Percentiles rank a stretch among this genome's conserved stretches.
phyloP scores from a whole-genome alignment of 306 rosid species.

The Dryas drummondii region DNA sequence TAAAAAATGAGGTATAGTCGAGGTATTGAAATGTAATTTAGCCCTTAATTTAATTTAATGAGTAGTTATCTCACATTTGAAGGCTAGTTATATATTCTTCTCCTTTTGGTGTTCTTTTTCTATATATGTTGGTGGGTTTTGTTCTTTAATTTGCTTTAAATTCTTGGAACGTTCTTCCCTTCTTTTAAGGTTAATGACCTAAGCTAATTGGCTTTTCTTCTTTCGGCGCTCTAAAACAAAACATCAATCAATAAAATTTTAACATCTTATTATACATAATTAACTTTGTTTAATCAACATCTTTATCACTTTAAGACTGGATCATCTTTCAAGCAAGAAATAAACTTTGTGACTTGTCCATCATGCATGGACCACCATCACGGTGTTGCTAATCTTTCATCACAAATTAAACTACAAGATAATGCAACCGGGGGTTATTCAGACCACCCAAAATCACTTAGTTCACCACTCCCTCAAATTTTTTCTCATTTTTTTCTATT shows the following conservation, averaged over 20 bases:
- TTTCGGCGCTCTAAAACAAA: conserved; percentile 68
- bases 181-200: conserved; percentile 45
- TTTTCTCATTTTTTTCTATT: too few species aligned
- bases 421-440: too few species aligned
- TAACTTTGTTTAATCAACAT: background rate
- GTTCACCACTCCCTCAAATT: too few species aligned
- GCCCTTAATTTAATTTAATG: too few species aligned
- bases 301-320: conserved; percentile 3
- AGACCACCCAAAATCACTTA: too few species aligned
- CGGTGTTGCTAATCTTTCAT: too few species aligned
- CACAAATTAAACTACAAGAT: too few species aligned
- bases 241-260: conserved; percentile 12
- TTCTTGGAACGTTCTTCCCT: conserved; percentile 41
- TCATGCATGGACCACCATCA: too few species aligned
- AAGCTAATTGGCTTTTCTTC: conserved; percentile 33
- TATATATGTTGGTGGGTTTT: conserved; percentile 2
- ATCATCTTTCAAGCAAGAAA: background rate
- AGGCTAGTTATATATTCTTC: conserved; percentile 1
- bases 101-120: background rate
- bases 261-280: background rate
- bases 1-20: too few species aligned
- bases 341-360: too few species aligned
- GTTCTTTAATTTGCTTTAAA: conserved; percentile 19
- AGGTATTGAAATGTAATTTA: too few species aligned
- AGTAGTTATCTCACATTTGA: background rate